Evolutionary conservation across 148 eudicot species (phyloP), one percentile per base, ranked within the genome.

Genomic region (Chenopodium album): DNA sequence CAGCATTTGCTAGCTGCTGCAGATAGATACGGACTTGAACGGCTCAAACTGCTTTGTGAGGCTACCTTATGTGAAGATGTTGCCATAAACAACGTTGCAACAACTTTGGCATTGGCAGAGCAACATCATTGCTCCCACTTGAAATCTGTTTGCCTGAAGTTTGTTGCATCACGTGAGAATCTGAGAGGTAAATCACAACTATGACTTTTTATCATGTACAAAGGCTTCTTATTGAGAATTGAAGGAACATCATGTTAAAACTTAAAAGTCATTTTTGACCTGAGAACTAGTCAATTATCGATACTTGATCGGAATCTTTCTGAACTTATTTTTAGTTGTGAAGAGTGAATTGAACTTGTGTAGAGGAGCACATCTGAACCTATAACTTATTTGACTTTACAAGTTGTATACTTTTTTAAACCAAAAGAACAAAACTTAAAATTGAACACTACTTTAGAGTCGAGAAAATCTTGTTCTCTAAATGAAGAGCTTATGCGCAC

Each of bases 1-100:
- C 99, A 96, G 85, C 99, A 96, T 90, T 86, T 96, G 86, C 92
- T 96, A 87, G 99, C 93, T 71, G 98, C 99, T 29, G 93, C 99
- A 44, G 99, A 96, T 81, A 90, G 92, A 22, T 96, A 92, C 79
- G 97, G 98, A 75, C 85, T 96, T 60, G 97, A 94, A 84, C 89
- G 99, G 84, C 90, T 96, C 71, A 89, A 91, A 79, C 81, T 90
- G 85, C 84, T 91, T 8, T 96, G 99, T 78, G 99, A 96, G 86
- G 89, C 92, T 78, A 90, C 87, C 54, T 95, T 96, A 37, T 90
- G 93, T 85, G 94, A 94, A 63, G 92, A 92, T 84, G 90, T 96
- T 73, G 95, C 97, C 62, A 92, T 96, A 78, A 91, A 94, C 81
- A 94, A 94, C 23, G 99, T 91, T 50, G 97, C 98, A 59, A 92